phyloP scores from a whole-genome alignment of 2,329 filamentous ascomycete genomes.

The Arthrobotrys conoides region DNA sequence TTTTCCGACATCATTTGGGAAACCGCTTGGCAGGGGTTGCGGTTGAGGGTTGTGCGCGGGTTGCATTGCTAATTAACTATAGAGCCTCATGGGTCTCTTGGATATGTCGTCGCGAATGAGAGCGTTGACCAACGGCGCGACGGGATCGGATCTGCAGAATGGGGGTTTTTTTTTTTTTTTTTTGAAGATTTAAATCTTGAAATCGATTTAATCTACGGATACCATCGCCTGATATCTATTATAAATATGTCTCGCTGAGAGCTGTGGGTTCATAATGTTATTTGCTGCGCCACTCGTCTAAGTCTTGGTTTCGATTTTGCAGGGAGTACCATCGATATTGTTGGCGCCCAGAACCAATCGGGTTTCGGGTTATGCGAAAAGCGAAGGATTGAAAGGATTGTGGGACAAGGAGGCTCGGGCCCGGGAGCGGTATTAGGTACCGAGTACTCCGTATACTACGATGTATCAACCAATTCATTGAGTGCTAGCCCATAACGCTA shows the following conservation, averaged over 20 bases:
- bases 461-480: too few species aligned
- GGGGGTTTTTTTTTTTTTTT: too few species aligned
- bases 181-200: not conserved
- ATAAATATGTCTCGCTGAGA: not conserved
- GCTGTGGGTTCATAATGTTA: not conserved
- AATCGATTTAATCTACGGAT: not conserved
- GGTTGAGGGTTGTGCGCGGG: not conserved
- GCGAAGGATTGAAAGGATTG: constrained; percentile 5
- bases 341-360: constrained; percentile 14
- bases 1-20: constrained; percentile 5
- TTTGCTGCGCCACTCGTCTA: not conserved
- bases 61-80: not conserved
- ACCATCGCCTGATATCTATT: not conserved
- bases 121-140: constrained; percentile 1
- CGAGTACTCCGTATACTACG: too few species aligned
- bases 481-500: too few species aligned
- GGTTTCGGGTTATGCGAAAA: not conserved
- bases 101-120: not conserved
- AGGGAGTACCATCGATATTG: not conserved
- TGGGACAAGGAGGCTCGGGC: not conserved
- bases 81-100: not conserved
- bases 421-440: not conserved
- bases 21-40: not conserved
- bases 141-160: not conserved
- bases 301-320: not conserved